phyloP scores from a whole-genome alignment of 1,284 basidiomycete species.

The Blastosporella zonata region DNA sequence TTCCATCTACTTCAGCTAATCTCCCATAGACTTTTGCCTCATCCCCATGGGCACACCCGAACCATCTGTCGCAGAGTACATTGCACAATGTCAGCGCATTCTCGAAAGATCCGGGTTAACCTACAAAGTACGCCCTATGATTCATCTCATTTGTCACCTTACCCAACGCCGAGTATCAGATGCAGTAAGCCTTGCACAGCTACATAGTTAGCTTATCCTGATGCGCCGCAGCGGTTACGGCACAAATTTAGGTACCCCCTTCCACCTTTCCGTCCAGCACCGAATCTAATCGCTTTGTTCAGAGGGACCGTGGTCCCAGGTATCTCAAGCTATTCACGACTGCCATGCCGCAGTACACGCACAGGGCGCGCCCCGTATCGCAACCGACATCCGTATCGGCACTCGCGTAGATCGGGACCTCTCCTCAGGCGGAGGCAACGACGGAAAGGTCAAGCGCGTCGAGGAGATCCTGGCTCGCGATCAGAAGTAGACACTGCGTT shows the following conservation, averaged over 20 bases:
- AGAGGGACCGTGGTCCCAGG: conserved; percentile 86
- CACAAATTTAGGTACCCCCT: conserved; percentile 72
- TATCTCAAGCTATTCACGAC: conserved; percentile 78
- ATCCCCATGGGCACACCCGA: conserved; percentile 76
- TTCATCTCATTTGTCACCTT: conserved; percentile 4
- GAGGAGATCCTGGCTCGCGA: conserved; percentile 65
- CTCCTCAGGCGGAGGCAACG: conserved; percentile 67
- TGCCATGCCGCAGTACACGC: conserved; percentile 88
- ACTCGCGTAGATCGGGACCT: conserved; percentile 77
- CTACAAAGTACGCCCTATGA: conserved; percentile 58
- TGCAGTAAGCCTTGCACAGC: conserved; percentile 56
- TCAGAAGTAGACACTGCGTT: conserved; percentile 5
- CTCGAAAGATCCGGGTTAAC: conserved; percentile 79
- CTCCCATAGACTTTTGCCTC: conserved; percentile 74
- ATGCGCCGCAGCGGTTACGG: conserved; percentile 71
- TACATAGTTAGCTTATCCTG: conserved; percentile 3
- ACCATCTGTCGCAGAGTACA: conserved; percentile 71
- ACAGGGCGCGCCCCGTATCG: conserved; percentile 67
- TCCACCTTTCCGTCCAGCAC: conserved; percentile 5
- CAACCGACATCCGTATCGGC: conserved; percentile 91
- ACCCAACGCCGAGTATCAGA: conserved; percentile 36
- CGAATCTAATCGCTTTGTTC: conserved; percentile 5
- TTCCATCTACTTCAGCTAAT: conserved; percentile 3
- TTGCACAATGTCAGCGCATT: conserved; percentile 77
- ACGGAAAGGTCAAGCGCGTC: conserved; percentile 75